Percentiles rank a stretch among this genome's conserved stretches.
Conservation (phyloP, 1,284 basidiomycete genomes). For the Cystobasidiaceae sp. region DNA sequence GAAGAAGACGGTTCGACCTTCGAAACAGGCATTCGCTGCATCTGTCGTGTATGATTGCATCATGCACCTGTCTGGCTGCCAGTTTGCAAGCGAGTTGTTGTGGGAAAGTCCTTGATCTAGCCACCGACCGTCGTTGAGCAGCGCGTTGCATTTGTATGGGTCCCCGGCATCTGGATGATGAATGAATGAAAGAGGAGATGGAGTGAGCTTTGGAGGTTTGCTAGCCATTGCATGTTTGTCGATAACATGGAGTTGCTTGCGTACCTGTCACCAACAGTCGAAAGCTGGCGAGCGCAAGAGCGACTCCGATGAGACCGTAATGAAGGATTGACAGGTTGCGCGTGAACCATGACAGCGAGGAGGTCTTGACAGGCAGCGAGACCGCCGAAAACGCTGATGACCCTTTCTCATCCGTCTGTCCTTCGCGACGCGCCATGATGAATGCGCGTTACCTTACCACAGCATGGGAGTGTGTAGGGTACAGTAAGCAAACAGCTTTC, state of each 20-base stretch:
- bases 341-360: slow-evolving; percentile 51
- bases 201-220: slow-evolving; percentile 48
- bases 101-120: slow-evolving; percentile 52
- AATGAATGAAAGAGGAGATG: not conserved
- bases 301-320: slow-evolving; percentile 11
- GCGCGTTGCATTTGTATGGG: slow-evolving; percentile 63
- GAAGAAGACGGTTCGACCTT: slow-evolving; percentile 56
- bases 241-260: slow-evolving; percentile 56
- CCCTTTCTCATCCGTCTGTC: no score
- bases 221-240: not conserved
- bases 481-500: no score
- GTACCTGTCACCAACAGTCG: slow-evolving; percentile 17
- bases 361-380: no score
- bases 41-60: slow-evolving; percentile 58
- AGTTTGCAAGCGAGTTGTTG: slow-evolving; percentile 47
- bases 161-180: slow-evolving; percentile 62
- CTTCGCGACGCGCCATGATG: no score
- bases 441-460: no score
- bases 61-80: slow-evolving; percentile 84
- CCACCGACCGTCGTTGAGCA: slow-evolving; percentile 71
- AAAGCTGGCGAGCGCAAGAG: slow-evolving; percentile 3
- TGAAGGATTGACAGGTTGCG: not conserved
- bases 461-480: no score
- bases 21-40: slow-evolving; percentile 51
- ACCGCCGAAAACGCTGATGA: no score